Percentiles rank a stretch among this genome's conserved stretches.
phyloP scores from a whole-genome alignment of 2,329 filamentous ascomycete genomes.

The Didymellaceae sp. region DNA sequence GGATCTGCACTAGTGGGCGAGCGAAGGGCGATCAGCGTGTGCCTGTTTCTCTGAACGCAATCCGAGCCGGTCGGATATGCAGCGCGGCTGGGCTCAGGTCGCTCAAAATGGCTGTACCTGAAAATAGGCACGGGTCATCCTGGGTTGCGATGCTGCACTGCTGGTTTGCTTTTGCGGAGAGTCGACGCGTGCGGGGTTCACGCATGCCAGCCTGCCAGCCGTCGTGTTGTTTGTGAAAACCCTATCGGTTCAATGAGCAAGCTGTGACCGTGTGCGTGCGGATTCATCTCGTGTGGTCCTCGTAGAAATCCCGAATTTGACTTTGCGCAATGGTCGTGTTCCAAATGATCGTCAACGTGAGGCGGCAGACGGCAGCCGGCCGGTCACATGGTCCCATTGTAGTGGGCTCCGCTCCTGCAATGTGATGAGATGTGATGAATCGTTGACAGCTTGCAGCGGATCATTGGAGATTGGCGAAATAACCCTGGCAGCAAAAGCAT shows the following conservation, averaged over 20 bases:
- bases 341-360: slow-evolving; percentile 5
- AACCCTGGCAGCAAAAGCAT: slow-evolving; percentile 18
- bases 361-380: slow-evolving; percentile 8
- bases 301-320: not conserved
- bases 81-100: slow-evolving; percentile 5
- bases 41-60: slow-evolving; percentile 2
- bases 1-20: slow-evolving; percentile 7
- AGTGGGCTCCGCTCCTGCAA: slow-evolving; percentile 12
- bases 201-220: too few relatives aligned
- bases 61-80: slow-evolving; percentile 4
- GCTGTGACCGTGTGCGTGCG: not conserved
- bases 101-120: not conserved
- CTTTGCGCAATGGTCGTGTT: not conserved
- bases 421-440: slow-evolving; percentile 18
- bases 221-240: too few relatives aligned
- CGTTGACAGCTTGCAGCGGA: slow-evolving; percentile 14
- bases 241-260: not conserved
- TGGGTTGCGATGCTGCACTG: not conserved
- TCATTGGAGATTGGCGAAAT: slow-evolving; percentile 20
- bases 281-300: not conserved
- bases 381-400: slow-evolving; percentile 2
- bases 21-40: slow-evolving; percentile 2
- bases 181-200: too few relatives aligned
- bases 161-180: not conserved
- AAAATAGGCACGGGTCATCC: too few relatives aligned